Base-by-base conservation (phyloP, 208 protist species). In the Leishmania tarentolae region DNA sequence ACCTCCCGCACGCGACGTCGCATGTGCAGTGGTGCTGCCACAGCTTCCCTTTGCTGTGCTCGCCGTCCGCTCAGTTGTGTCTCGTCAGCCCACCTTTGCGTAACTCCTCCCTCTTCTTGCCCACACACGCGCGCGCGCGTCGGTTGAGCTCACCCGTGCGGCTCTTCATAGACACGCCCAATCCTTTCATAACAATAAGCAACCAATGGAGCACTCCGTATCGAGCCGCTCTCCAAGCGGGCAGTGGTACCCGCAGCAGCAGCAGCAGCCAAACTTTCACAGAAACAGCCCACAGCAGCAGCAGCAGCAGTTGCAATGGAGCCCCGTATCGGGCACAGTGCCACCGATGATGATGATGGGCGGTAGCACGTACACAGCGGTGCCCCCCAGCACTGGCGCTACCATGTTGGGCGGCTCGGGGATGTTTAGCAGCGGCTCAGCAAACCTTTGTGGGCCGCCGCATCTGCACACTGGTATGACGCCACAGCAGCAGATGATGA, bases 231-330 rank as follows among this genome's bases (percentile, higher is more conserved):
- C 85, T 7, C 78, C 85, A 11, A 88, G 84, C 35, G 84, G 81
- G 75, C 84, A 81, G 75, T 90, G 83, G 88, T 92, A 92, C 59
- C 86, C 86, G 19, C 87, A 87, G 78, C 77, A 86, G 53, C 73
- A 75, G 44, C 75, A 81, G 72, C 76, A 78, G 52, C 31, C 63
- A 44, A 21, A 35, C 37, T 71, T 71, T 40, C 65, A n/a, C 21
- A 24, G 65, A 42, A 44, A 46, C 37, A 28, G 37, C n/a, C 24
- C 65, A 35, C 52, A 61, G 61, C 83, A 80, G 66, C 75, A 83
- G 40, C 52, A 61, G 61, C 83, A 80, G 66, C 75, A 83, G 40
- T 79, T 76, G 47, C 83, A 84, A 28, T 84, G 81, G 81, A 77
- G 76, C 69, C 75, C 61, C 9, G 63, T 69, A 17, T 81, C 82